Base-by-base conservation (phyloP, 495 filamentous ascomycete genomes). In the Penicillium longicatenatum region DNA sequence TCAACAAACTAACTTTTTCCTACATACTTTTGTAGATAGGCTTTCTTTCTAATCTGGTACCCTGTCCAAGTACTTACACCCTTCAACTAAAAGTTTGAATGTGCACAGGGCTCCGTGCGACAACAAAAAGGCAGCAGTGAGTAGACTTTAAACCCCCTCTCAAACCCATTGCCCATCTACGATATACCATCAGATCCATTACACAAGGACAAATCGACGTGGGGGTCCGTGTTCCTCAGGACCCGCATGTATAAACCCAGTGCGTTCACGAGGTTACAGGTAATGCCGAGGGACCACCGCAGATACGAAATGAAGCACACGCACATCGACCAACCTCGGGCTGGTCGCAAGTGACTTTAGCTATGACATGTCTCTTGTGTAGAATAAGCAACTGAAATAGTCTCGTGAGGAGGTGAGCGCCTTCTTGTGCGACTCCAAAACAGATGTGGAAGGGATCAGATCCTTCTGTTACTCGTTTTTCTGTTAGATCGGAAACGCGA, bases 271-370 rank as follows among this genome's bases (percentile, higher is more conserved):
- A 57, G 60, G 57, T 45, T 59, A 52, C 8, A 22, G 2, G 14
- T 43, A n/a, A 59, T 63, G 60, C 62, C 63, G 60, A 61, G 63
- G 63, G 54, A 67, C 56, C 57, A 41, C 37, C 16, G 37, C 42
- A 45, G 8, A 51, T 14, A 30, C 30, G 19, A 21, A 12, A 50
- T 14, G 26, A 51, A 56, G 29, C 41, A 43, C 51, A 52, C 49
- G n/a, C 11, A n/a, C 21, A 8, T 22, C 30, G 17, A 37, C 16
- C 19, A 30, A 48, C 22, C 46, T 31, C 46, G 11, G 24, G 14
- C 9, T 30, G 37, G 17, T 39, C 37, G 6, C 14, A 39, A n/a
- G 4, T 39, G 14, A 39, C 16, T 17, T 39, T n/a, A n/a, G 3
- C 35, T 45, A 46, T 54, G 52, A 54, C 41, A 16, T 29, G 3